Conservation (phyloP, 305 asterid species). For the Fraxinus velutina region DNA sequence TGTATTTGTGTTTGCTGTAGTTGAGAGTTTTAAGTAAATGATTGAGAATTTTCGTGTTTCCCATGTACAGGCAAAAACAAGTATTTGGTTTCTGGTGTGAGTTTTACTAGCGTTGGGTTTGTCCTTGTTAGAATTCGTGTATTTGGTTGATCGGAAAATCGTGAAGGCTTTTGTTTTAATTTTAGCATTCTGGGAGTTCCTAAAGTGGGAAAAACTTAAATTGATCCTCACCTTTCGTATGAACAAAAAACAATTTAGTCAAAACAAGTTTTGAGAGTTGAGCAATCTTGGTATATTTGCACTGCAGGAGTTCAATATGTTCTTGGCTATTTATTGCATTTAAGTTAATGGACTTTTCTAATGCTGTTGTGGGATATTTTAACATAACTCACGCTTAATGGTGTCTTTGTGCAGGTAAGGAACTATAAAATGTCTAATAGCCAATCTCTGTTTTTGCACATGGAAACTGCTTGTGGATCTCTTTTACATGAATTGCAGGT, state of each 20-base stretch:
- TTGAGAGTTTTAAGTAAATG: neutral
- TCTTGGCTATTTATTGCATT: neutral
- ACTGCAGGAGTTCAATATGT: neutral
- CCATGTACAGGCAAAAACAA: neutral
- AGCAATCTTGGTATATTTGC: neutral
- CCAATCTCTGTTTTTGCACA: slow-evolving; percentile 27
- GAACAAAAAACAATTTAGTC: neutral
- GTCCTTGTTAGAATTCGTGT: neutral
- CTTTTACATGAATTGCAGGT: slow-evolving; percentile 49
- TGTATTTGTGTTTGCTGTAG: neutral
- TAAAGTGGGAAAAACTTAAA: neutral
- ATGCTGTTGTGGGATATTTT: neutral
- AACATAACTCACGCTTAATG: neutral
- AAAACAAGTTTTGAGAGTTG: neutral
- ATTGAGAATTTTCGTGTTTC: neutral
- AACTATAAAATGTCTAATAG: slow-evolving; percentile 21
- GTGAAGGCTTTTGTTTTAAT: neutral
- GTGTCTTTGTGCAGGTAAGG: slow-evolving; percentile 26
- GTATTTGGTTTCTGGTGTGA: neutral
- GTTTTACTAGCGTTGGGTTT: neutral
- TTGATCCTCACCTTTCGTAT: neutral
- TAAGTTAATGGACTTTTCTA: slow-evolving; percentile 4
- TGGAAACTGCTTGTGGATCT: slow-evolving; percentile 45
- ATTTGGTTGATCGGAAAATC: neutral
- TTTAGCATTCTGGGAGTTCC: neutral